These are phyloP conservation scores for Mucor circinelloides DNA, from an alignment of 371 early-diverging fungal genomes.

Conservation along the genomic window DNA sequence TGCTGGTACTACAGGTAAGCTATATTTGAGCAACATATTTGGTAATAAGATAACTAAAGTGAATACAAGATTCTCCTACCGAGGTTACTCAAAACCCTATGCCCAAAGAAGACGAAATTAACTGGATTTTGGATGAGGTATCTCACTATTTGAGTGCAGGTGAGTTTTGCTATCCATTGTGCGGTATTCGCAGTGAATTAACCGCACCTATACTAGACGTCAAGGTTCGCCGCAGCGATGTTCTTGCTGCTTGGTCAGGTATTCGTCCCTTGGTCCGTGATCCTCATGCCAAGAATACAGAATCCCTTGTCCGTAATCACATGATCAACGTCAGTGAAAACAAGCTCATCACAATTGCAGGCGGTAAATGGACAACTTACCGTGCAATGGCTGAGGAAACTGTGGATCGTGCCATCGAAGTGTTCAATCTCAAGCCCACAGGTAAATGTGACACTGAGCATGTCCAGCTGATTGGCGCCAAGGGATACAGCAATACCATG, in stretches of 20 bases:
- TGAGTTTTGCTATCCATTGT: slow-evolving; percentile 14
- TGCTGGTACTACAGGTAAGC: slow-evolving; percentile 93
- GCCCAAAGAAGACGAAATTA: slow-evolving; percentile 93
- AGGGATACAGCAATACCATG: slow-evolving; percentile 87
- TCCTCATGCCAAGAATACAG: slow-evolving; percentile 89
- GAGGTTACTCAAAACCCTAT: slow-evolving; percentile 79
- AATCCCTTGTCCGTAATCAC: slow-evolving; percentile 95
- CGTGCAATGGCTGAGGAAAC: slow-evolving; percentile 99
- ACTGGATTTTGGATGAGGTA: slow-evolving; percentile 96
- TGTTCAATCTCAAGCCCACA: slow-evolving; percentile 62
- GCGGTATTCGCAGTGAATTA: background rate
- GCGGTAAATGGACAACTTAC: slow-evolving; percentile 99
- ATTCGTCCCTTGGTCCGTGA: slow-evolving; percentile 98
- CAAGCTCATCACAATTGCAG: slow-evolving; percentile 95
- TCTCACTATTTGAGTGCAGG: slow-evolving; percentile 83
- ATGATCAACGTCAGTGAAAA: slow-evolving; percentile 87
- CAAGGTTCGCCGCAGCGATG: slow-evolving; percentile 94
- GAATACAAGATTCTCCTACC: slow-evolving; percentile 77
- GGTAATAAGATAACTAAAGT: background rate
- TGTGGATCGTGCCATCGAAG: slow-evolving; percentile 86
- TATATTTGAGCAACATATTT: background rate
- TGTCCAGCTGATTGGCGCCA: slow-evolving; percentile 84
- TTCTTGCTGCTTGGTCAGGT: slow-evolving; percentile 98
- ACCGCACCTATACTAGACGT: slow-evolving; percentile 53
- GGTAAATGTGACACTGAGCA: slow-evolving; percentile 75